Evolutionary conservation across 176 grass and related monocot genomes (phyloP), one percentile per base, ranked within the genome.

Genomic region (Musa troglodytarum): DNA sequence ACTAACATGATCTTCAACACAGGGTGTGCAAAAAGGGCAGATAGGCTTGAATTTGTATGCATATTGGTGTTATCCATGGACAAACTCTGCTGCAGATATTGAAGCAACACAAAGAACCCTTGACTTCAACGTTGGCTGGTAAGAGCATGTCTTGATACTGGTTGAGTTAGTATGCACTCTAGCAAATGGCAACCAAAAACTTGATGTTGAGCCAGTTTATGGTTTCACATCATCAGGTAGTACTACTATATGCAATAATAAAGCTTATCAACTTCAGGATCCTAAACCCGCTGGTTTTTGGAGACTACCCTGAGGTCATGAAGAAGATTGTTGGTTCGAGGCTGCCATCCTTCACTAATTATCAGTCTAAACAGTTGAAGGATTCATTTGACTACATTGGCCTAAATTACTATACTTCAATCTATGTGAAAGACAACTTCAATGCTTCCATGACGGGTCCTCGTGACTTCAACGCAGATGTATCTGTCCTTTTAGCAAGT

Each of bases 281-380:
- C 50, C 16, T 85, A 67, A 72, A 90, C 26, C 93, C 93, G 15
- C 76, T 96, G 69, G 89, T 96, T 9, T 76, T 85, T 23, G 93
- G 93, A 76, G 87, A 92, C 43, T 96, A 96, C 29, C 93, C 93
- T 9, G 66, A 80, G 20, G 73, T 90, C 52, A 92, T 96, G 93
- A 92, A 88, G 86, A 71, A 79, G 83, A 75, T 52, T 19, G 83
- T 68, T 1, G 89, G 81, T 0, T 82, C 87, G 11, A 74, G 89
- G 56, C 82, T 96, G 8, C 93, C 89, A 8, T 83, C 73, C 0
- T 96, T 96, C 81, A 92, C 69, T 22, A 51, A 86, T 12, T 14
- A 81, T 1, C 89, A 96, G 23, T 88, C 87, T 0, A 77, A 86
- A 51, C 63, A 88, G 15, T 65, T 96, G 52, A 88, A 87, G 62